Conservation (phyloP, 768 basidiomycete species). For the Lactifluus echinatus region DNA sequence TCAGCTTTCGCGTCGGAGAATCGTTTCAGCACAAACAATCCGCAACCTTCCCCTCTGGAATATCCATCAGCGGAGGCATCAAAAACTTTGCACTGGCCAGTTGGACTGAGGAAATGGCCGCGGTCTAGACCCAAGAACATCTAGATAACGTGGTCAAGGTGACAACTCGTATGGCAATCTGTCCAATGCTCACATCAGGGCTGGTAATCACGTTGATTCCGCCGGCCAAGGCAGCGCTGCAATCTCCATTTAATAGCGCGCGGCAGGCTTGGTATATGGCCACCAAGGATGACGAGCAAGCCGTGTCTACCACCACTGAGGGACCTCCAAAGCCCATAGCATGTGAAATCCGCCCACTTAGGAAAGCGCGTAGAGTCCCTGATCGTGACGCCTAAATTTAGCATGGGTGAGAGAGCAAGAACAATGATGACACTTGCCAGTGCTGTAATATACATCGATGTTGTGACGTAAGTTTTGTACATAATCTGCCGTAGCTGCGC, state of each 20-base stretch:
- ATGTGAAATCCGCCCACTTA: conserved; percentile 65
- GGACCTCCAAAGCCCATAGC: conserved; percentile 61
- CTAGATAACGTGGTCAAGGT: conserved; percentile 29
- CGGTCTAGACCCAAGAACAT: conserved; percentile 62
- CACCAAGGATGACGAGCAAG: conserved; percentile 63
- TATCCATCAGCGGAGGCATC: conserved; percentile 70
- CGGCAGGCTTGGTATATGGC: conserved; percentile 64
- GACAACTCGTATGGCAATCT: not conserved
- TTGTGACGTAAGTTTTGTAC: conserved; percentile 51
- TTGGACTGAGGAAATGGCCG: conserved; percentile 58
- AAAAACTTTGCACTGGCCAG: conserved; percentile 62
- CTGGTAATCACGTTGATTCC: conserved; percentile 67
- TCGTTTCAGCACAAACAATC: conserved; percentile 63
- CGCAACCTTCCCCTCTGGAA: conserved; percentile 62
- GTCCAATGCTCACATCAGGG: conserved; percentile 47
- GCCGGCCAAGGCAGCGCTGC: conserved; percentile 59
- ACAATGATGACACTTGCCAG: conserved; percentile 35
- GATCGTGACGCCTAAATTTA: not conserved
- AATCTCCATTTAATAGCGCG: conserved; percentile 54
- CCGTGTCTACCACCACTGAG: conserved; percentile 64
- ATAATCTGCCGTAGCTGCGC: conserved; percentile 65
- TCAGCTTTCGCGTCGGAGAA: conserved; percentile 56
- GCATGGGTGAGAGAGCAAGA: not conserved
- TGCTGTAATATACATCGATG: conserved; percentile 63
- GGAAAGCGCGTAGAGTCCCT: conserved; percentile 63